Conservation (phyloP, 441 rosid genomes). For the Geranium incanum region DNA sequence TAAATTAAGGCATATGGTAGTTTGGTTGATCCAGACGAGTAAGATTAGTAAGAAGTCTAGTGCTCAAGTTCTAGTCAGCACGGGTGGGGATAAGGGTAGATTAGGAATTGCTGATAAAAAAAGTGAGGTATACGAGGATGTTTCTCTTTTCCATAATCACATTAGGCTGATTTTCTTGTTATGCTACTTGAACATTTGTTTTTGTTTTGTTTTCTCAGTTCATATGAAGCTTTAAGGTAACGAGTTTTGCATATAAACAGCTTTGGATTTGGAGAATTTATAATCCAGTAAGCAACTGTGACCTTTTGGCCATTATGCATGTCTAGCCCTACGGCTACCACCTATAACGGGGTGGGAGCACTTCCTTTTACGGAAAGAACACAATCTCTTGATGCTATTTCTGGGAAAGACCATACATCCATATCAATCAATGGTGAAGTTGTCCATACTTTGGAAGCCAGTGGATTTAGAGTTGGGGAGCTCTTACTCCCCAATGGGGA, state of each 20-base stretch:
- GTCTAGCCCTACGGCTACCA: conserved; percentile 64
- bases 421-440: conserved; percentile 47
- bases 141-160: neutral
- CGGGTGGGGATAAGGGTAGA: no score
- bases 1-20: no score
- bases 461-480: conserved; percentile 56
- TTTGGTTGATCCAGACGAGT: no score
- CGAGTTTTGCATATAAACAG: neutral
- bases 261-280: neutral
- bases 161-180: neutral
- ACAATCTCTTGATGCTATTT: conserved; percentile 50
- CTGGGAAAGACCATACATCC: conserved; percentile 37
- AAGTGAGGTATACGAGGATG: neutral
- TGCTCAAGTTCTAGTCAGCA: no score
- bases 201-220: neutral
- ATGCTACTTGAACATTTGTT: neutral
- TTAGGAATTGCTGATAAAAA: no score
- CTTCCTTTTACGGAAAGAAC: conserved; percentile 61
- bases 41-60: no score
- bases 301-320: conserved; percentile 61
- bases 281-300: conserved; percentile 27
- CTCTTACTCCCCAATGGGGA: conserved; percentile 60
- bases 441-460: conserved; percentile 39
- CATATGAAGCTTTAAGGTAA: neutral
- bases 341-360: conserved; percentile 38